Evolutionary conservation across 345 rosid genomes (phyloP).

Genomic region (Rhodomyrtus tomentosa): DNA sequence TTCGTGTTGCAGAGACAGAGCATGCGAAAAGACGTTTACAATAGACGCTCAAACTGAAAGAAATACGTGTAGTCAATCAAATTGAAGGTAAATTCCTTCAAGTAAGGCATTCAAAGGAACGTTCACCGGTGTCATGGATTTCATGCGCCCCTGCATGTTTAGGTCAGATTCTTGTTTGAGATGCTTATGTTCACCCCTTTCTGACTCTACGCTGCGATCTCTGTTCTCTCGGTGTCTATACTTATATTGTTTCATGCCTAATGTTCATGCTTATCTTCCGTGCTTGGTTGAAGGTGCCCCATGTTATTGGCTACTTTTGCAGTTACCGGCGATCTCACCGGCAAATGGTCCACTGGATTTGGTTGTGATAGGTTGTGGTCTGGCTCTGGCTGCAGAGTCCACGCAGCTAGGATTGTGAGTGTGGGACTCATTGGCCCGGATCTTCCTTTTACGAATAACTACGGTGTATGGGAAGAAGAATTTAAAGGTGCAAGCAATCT

Average conservation of each 20-base stretch:
- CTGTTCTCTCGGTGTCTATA: background rate
- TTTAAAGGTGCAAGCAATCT: constrained; percentile 49
- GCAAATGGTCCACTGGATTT: constrained; percentile 57
- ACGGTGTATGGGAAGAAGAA: constrained; percentile 98
- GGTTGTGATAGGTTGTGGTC: constrained; percentile 96
- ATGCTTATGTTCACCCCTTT: background rate
- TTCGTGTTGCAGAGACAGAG: background rate
- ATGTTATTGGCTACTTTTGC: constrained; percentile 5
- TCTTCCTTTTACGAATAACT: constrained; percentile 96
- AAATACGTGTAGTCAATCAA: background rate
- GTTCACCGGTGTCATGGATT: background rate
- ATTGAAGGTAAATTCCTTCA: background rate
- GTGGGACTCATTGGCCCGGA: constrained; percentile 95
- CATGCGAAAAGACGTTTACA: too few species aligned
- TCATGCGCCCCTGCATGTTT: background rate
- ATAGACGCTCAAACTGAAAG: background rate
- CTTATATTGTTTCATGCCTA: background rate
- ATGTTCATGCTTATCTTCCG: background rate
- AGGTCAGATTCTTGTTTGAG: background rate
- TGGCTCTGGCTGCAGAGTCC: constrained; percentile 91
- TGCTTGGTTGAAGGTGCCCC: background rate
- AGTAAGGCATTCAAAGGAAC: background rate
- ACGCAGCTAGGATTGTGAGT: constrained; percentile 62
- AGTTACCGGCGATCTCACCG: constrained; percentile 49
- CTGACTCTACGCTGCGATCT: too few species aligned